Base-by-base conservation (phyloP, 75 land plant species). In the Pseudotsuga menziesii region DNA sequence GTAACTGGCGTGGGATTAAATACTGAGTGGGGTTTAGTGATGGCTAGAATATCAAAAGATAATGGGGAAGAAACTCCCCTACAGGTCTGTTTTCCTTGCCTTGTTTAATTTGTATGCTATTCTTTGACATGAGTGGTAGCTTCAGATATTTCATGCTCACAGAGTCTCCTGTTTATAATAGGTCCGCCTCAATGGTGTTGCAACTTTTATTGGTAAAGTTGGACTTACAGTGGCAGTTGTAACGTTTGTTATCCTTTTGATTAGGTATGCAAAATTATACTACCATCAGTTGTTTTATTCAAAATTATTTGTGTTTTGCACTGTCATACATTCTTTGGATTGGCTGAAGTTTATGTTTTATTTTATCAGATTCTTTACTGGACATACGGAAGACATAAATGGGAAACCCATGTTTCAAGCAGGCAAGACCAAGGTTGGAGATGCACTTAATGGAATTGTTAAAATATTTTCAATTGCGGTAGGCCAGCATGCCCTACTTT, bases 111-210 rank as follows among this genome's bases (percentile, higher is more conserved):
- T 57, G 4, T 32, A 1, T 29, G 32, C 15, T 41, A 41, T 52
- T 52, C 19, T 17, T 13, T 73, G 27, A 52, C 41, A 25, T 73
- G 36, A 20, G 29, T 6, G 63, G 52, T 22, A 29, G 16, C 20
- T 2, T 55, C 8, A 48, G 74, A 27, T 75, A 27, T n/a, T 27
- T 3, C 17, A 74, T 2, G 1, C 36, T 57, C 25, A 66, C 0
- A 25, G 25, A 20, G 20, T 58, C 56, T 57, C 39, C 12, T 17
- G 6, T 5, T 7, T 75, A 20, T 56, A 44, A 57, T 72, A 92
- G 92, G 94, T 92, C 15, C 90, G 94, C 29, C 79, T 92, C 63
- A 92, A 90, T 84, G 94, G 92, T 20, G 88, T 90, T 79, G 92
- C 94, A 15, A 92, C 92, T 74, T 85, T 92, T 26, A 86, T 92